These are phyloP conservation scores for Ephemerocybe angulata DNA, from an alignment of 768 basidiomycete genomes.

Conservation along the genomic window DNA sequence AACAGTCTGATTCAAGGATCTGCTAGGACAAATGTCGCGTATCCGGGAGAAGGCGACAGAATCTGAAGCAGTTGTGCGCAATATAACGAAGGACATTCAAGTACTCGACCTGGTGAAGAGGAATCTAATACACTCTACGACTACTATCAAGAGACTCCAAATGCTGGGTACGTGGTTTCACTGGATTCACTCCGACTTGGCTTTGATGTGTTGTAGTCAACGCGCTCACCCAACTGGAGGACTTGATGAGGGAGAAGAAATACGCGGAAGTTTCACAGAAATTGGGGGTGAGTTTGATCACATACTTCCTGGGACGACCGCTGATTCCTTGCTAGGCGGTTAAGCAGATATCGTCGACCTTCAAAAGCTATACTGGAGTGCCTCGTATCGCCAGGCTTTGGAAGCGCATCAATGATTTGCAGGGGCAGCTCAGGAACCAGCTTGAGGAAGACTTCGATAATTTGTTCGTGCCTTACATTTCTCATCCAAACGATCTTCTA, in stretches of 20 bases:
- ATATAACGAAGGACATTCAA: constrained; percentile 97
- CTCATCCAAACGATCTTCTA: not conserved
- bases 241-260: constrained; percentile 68
- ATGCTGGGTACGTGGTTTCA: constrained; percentile 73
- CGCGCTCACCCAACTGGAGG: constrained; percentile 76
- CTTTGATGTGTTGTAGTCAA: constrained; percentile 51
- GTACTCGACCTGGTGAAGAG: constrained; percentile 90
- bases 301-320: not conserved
- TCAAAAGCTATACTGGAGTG: constrained; percentile 76
- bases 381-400: constrained; percentile 74
- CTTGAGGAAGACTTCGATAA: constrained; percentile 90
- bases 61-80: constrained; percentile 91
- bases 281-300: constrained; percentile 49
- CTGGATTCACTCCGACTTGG: not conserved
- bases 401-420: constrained; percentile 75
- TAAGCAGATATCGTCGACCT: constrained; percentile 76
- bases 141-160: constrained; percentile 81
- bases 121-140: constrained; percentile 88
- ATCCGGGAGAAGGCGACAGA: constrained; percentile 97
- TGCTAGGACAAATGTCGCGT: constrained; percentile 91
- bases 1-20: constrained; percentile 53
- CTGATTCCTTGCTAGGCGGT: constrained; percentile 56
- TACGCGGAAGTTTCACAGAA: constrained; percentile 85
- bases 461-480: constrained; percentile 57
- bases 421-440: constrained; percentile 74